A percentile compares a stretch with the other conserved stretches of the same genome.
phyloP scores from a whole-genome alignment of 2,329 filamentous ascomycete species.

The Cadophora sp. region DNA sequence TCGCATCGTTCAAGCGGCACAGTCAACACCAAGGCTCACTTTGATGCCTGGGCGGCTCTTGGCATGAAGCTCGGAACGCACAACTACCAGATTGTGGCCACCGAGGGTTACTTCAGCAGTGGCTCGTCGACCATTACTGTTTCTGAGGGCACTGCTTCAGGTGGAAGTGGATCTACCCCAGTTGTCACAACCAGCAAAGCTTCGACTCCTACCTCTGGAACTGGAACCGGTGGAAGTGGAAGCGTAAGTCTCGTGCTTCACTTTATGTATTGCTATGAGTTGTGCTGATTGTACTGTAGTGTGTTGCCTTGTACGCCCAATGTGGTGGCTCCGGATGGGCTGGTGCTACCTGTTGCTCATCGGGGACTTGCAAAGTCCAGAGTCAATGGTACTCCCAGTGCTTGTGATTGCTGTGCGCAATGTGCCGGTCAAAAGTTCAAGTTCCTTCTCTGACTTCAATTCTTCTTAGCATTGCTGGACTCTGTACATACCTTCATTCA shows the following conservation, averaged over 20 bases:
- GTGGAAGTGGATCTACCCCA: neutral
- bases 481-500: neutral
- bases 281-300: neutral
- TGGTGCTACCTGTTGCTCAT: constrained; percentile 21
- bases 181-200: constrained; percentile 5
- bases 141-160: neutral
- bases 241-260: neutral
- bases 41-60: constrained; percentile 56
- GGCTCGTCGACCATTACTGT: constrained; percentile 16
- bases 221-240: neutral
- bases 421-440: neutral
- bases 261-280: no score
- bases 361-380: constrained; percentile 24
- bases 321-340: constrained; percentile 26
- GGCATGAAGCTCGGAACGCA: constrained; percentile 55
- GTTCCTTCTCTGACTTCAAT: neutral
- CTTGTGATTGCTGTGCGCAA: neutral
- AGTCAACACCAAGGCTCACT: constrained; percentile 56
- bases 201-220: neutral
- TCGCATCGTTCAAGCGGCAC: constrained; percentile 57
- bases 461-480: neutral
- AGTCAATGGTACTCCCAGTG: constrained; percentile 32
- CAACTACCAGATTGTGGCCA: constrained; percentile 27
- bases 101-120: constrained; percentile 13
- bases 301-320: neutral